A percentile compares a stretch with the other conserved stretches of the same genome.
phyloP scores from a whole-genome alignment of 495 filamentous ascomycete species.

The Pyrenopolyporus hunteri region DNA sequence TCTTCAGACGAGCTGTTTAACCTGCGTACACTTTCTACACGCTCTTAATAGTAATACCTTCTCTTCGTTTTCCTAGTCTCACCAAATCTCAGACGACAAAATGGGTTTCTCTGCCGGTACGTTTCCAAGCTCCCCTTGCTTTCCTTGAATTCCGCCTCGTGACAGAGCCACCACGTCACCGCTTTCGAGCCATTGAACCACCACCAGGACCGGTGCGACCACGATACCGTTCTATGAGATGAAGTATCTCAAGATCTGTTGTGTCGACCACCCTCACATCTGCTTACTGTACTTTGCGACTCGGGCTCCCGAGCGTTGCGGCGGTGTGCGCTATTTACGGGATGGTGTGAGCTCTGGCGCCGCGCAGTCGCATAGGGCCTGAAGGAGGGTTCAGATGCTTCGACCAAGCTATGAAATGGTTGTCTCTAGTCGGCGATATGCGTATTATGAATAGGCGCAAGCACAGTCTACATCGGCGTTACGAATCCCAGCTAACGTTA shows the following conservation, averaged over 20 bases:
- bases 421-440: neutral
- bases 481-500: slow-evolving; percentile 44
- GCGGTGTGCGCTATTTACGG: slow-evolving; percentile 48
- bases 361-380: neutral
- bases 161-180: slow-evolving; percentile 20
- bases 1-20: slow-evolving; percentile 39
- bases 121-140: slow-evolving; percentile 30
- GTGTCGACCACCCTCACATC: neutral
- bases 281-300: slow-evolving; percentile 9
- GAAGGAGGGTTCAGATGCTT: neutral
- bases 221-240: slow-evolving; percentile 16
- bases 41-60: slow-evolving; percentile 26
- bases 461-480: neutral
- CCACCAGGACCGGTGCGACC: slow-evolving; percentile 19
- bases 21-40: slow-evolving; percentile 11
- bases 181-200: slow-evolving; percentile 39
- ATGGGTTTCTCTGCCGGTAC: slow-evolving; percentile 53
- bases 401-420: neutral
- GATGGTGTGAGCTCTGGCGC: neutral
- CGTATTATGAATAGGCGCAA: neutral
- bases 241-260: slow-evolving; percentile 23
- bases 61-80: slow-evolving; percentile 6
- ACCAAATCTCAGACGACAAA: slow-evolving; percentile 42
- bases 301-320: neutral
- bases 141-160: slow-evolving; percentile 15